Conservation (phyloP, 1,139 yeast genomes). For the Yamadazyma atmosphaerica region DNA sequence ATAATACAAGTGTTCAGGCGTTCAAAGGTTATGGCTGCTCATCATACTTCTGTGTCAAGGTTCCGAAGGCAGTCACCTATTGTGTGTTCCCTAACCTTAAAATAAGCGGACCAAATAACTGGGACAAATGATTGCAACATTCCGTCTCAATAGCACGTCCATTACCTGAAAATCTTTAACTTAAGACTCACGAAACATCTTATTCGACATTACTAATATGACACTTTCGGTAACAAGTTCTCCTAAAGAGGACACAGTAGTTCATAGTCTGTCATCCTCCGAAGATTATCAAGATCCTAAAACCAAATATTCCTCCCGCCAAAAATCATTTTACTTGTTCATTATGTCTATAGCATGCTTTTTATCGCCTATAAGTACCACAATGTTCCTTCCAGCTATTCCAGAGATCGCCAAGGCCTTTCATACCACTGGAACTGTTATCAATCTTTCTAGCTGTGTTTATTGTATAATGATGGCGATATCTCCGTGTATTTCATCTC, state of each 20-base stretch:
- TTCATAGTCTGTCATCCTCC: not conserved
- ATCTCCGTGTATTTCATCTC: constrained; percentile 47
- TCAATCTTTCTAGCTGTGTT: constrained; percentile 47
- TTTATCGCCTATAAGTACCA: constrained; percentile 40
- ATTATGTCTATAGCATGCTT: constrained; percentile 24
- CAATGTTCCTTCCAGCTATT: constrained; percentile 50
- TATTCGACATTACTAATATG: not conserved
- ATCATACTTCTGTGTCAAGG: too few relatives aligned
- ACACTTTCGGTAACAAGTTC: not conserved
- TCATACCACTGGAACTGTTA: constrained; percentile 42
- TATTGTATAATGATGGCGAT: constrained; percentile 49
- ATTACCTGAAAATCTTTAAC: not conserved
- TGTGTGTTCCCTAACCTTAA: too few relatives aligned
- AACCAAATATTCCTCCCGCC: constrained; percentile 2
- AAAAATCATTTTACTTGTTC: constrained; percentile 14
- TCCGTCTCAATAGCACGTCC: too few relatives aligned
- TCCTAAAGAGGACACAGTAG: not conserved
- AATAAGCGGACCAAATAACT: too few relatives aligned
- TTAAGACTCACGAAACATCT: not conserved
- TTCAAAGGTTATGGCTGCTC: too few relatives aligned
- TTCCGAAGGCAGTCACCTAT: too few relatives aligned
- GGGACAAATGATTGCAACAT: constrained; percentile 2
- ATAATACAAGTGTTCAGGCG: too few relatives aligned
- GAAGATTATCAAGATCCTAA: constrained; percentile 3
- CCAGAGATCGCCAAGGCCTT: constrained; percentile 42